phyloP scores from a whole-genome alignment of 805 yeast genomes.

The Hermanozyma aechmeae region DNA sequence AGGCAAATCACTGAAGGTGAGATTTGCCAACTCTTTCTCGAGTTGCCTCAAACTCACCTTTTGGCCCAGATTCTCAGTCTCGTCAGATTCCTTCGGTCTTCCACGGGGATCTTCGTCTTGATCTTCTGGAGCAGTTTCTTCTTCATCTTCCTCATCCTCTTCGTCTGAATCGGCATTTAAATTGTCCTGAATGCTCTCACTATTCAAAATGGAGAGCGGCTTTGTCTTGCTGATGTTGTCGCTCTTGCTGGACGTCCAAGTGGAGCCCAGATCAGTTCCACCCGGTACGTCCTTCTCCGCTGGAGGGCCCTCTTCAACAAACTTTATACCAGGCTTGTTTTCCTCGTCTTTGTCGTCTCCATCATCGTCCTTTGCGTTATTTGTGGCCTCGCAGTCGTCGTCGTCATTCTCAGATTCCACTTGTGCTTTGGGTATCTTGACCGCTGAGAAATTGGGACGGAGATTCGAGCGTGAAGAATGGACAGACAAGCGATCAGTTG shows the following conservation, averaged over 20 bases:
- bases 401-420: conserved; percentile 63
- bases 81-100: too few relatives aligned
- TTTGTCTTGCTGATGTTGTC: too few relatives aligned
- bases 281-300: too few relatives aligned
- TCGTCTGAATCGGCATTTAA: too few relatives aligned
- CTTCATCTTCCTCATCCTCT: conserved; percentile 4
- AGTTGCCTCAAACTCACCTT: conserved; percentile 24
- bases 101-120: conserved; percentile 10
- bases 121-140: neutral
- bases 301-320: too few relatives aligned
- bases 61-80: conserved; percentile 1
- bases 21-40: conserved; percentile 24
- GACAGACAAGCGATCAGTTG: conserved; percentile 20
- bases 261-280: too few relatives aligned
- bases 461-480: conserved; percentile 28
- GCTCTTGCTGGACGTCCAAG: too few relatives aligned
- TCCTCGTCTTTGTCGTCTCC: conserved; percentile 4
- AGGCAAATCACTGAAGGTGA: conserved; percentile 78
- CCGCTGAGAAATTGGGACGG: conserved; percentile 62
- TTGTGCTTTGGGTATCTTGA: conserved; percentile 60
- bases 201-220: too few relatives aligned
- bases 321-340: too few relatives aligned
- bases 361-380: conserved; percentile 7
- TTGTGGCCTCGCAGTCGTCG: conserved; percentile 13
- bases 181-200: too few relatives aligned